A percentile compares a stretch with the other conserved stretches of the same genome.
Conservation (phyloP, 352 stramenopile genomes). For the Phytophthora citricola region DNA sequence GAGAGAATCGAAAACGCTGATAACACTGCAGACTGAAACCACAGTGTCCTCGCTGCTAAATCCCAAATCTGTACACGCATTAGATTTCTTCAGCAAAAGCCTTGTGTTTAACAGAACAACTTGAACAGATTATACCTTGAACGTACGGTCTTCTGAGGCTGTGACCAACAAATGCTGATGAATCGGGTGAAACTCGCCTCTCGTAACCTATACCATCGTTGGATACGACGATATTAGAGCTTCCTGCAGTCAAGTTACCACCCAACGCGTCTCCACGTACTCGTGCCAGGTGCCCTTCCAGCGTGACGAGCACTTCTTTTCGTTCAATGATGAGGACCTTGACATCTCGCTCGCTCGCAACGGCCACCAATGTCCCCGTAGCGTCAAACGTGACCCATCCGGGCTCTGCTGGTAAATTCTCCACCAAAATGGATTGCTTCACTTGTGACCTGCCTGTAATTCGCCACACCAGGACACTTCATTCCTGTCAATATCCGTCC, state of each 20-base stretch:
- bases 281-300: slow-evolving; percentile 73
- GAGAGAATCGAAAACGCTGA: slow-evolving; percentile 80
- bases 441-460: slow-evolving; percentile 39
- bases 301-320: slow-evolving; percentile 60
- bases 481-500: not conserved
- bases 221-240: not conserved
- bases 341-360: slow-evolving; percentile 58
- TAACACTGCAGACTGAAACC: slow-evolving; percentile 82
- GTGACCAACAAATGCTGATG: slow-evolving; percentile 75
- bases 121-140: slow-evolving; percentile 54
- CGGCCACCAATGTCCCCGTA: slow-evolving; percentile 63
- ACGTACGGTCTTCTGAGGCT: slow-evolving; percentile 83
- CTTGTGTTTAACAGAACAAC: not conserved
- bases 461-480: slow-evolving; percentile 73
- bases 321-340: slow-evolving; percentile 64
- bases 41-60: slow-evolving; percentile 56
- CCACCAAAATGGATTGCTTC: slow-evolving; percentile 47
- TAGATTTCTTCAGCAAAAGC: not conserved
- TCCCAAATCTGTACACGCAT: slow-evolving; percentile 72
- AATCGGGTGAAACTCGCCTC: slow-evolving; percentile 75
- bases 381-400: slow-evolving; percentile 68
- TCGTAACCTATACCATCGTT: slow-evolving; percentile 55
- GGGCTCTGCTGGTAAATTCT: slow-evolving; percentile 49
- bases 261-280: slow-evolving; percentile 33
- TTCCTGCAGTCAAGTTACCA: not conserved